These are phyloP conservation scores for Pseudognaphalium luteoalbum DNA, from an alignment of 129 eudicot genomes.

Conservation along the genomic window DNA sequence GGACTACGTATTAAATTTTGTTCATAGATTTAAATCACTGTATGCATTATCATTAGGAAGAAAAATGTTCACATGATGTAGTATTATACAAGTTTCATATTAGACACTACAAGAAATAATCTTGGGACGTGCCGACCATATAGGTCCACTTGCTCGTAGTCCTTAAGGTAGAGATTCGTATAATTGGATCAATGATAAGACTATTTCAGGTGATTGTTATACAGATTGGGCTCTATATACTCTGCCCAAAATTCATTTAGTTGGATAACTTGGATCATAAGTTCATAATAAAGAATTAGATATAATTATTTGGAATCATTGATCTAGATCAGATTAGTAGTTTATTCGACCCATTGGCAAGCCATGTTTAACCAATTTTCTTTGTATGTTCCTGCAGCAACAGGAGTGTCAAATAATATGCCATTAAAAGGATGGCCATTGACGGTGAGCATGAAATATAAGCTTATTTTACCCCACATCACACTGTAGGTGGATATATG, in stretches of 20 bases:
- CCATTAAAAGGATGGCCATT: conserved; percentile 70
- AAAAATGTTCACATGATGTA: not conserved
- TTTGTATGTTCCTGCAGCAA: conserved; percentile 44
- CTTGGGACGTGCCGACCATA: not conserved
- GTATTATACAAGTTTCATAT: not conserved
- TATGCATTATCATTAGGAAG: not conserved
- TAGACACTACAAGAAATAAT: not conserved
- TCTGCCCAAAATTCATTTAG: conserved; percentile 6
- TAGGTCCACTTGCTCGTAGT: not conserved
- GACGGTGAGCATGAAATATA: conserved; percentile 35
- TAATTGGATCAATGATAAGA: not conserved
- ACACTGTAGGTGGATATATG: not conserved
- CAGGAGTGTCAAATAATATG: conserved; percentile 37
- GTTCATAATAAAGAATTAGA: not conserved
- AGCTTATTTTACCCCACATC: conserved; percentile 5
- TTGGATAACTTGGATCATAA: not conserved
- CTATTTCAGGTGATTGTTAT: not conserved
- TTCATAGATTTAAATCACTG: not conserved
- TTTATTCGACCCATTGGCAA: not conserved
- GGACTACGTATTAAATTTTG: not conserved
- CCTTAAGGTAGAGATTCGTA: not conserved
- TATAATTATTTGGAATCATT: no score
- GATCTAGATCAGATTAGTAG: no score
- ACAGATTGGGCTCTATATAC: not conserved
- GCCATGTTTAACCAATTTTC: conserved; percentile 9